Conservation (phyloP, 2,329 filamentous ascomycete species). For the Periconia sp. region DNA sequence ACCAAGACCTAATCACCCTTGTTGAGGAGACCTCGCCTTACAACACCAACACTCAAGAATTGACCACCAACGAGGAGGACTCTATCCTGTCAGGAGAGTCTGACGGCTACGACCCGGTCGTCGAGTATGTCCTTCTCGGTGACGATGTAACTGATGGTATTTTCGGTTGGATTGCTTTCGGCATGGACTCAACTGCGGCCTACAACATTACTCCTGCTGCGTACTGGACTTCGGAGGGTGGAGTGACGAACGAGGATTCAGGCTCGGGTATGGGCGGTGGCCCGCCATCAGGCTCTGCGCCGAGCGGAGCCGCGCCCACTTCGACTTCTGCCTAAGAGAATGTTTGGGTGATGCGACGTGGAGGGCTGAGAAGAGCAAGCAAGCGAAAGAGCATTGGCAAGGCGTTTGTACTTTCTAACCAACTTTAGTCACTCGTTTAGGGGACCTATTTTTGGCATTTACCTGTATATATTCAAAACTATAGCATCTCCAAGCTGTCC, state of each 20-base stretch:
- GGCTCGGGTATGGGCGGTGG: conserved; percentile 21
- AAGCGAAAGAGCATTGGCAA: conserved; percentile 7
- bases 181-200: conserved; percentile 29
- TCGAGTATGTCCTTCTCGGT: conserved; percentile 64
- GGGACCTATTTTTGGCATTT: conserved; percentile 11
- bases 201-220: conserved; percentile 38
- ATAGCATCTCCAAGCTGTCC: not conserved
- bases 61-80: conserved; percentile 62
- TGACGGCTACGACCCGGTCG: conserved; percentile 59
- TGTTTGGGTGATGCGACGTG: not conserved
- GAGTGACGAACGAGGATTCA: conserved; percentile 31
- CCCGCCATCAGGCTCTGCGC: conserved; percentile 18
- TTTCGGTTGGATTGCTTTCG: conserved; percentile 43
- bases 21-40: conserved; percentile 58
- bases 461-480: conserved; percentile 18
- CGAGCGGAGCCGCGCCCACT: conserved; percentile 11
- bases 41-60: conserved; percentile 46
- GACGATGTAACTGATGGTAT: conserved; percentile 48
- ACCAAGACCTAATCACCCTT: conserved; percentile 61
- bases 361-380: not conserved
- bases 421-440: conserved; percentile 25
- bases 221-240: conserved; percentile 33
- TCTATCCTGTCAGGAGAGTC: conserved; percentile 55
- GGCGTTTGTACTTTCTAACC: conserved; percentile 7
- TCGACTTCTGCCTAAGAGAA: not conserved